Conservation (phyloP, 192 early-diverging fungal genomes). For the Coemansia interrupta region DNA sequence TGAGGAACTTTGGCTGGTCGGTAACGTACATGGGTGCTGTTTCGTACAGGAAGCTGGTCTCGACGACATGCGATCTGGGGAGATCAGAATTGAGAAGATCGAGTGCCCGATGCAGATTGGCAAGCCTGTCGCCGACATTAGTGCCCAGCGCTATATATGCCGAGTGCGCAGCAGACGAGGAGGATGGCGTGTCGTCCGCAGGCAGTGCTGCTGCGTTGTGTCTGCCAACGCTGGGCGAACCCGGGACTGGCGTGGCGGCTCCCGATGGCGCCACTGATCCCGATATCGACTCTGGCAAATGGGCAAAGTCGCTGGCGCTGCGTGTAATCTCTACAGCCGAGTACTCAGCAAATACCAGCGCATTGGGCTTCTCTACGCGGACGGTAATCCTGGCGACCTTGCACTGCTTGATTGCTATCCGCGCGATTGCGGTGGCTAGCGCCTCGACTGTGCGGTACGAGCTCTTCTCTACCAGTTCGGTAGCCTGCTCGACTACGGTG, state of each 20-base stretch:
- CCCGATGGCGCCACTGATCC: background rate
- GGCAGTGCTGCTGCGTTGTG: background rate
- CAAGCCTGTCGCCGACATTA: conserved; percentile 80
- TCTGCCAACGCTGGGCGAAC: conserved; percentile 1
- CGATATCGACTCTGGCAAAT: background rate
- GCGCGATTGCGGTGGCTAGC: conserved; percentile 77
- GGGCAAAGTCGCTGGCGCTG: conserved; percentile 53
- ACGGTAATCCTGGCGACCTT: conserved; percentile 86
- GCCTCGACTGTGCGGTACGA: conserved; percentile 95
- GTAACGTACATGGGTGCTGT: conserved; percentile 93
- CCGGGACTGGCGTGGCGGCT: conserved; percentile 15
- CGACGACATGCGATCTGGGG: conserved; percentile 56
- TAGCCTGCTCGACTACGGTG: conserved; percentile 80
- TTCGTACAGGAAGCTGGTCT: conserved; percentile 96
- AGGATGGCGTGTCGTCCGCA: background rate
- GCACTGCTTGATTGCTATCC: conserved; percentile 72
- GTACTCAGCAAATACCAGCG: conserved; percentile 83
- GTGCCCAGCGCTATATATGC: conserved; percentile 86
- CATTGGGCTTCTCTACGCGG: conserved; percentile 91
- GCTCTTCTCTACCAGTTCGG: conserved; percentile 78
- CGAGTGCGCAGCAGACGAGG: conserved; percentile 20
- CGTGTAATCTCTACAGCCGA: conserved; percentile 90
- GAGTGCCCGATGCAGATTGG: conserved; percentile 77
- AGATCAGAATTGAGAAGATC: conserved; percentile 30
- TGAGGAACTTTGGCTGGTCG: conserved; percentile 90